phyloP scores from a whole-genome alignment of 1,284 basidiomycete genomes.

The Ustilago bromivora region DNA sequence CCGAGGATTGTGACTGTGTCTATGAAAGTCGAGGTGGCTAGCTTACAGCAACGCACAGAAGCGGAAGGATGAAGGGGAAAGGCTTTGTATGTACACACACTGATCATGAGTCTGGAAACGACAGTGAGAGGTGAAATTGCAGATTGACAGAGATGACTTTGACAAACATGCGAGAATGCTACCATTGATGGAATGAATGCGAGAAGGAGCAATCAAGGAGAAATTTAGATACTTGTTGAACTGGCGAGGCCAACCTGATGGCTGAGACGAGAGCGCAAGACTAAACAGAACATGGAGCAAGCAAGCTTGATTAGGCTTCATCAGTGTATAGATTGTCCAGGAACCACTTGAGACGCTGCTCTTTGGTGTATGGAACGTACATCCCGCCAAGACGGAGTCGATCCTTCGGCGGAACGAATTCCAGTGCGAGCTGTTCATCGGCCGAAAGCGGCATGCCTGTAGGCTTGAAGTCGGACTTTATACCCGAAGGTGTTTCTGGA shows the following conservation, averaged over 20 bases:
- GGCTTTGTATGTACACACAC: not conserved
- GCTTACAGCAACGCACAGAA: not conserved
- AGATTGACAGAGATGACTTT: not conserved
- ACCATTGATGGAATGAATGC: too few species aligned
- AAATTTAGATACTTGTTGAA: too few species aligned
- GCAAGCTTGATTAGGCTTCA: constrained; percentile 20
- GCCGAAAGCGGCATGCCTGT: not conserved
- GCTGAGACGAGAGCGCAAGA: too few species aligned
- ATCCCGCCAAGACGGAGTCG: constrained; percentile 33
- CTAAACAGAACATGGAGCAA: too few species aligned
- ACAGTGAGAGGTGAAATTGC: not conserved
- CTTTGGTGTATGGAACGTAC: constrained; percentile 48
- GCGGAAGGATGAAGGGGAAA: not conserved
- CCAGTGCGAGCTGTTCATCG: constrained; percentile 18
- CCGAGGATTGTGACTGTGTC: not conserved
- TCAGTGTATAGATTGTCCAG: constrained; percentile 41
- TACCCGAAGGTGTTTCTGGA: not conserved
- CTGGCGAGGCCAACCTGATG: too few species aligned
- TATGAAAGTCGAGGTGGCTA: not conserved
- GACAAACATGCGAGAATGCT: not conserved
- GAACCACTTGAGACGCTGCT: constrained; percentile 44
- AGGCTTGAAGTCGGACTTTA: not conserved
- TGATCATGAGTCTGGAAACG: not conserved
- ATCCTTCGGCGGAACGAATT: constrained; percentile 28
- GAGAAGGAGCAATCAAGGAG: too few species aligned